Base-by-base conservation (phyloP, 2,329 filamentous ascomycete genomes). In the Penicillium sp. region DNA sequence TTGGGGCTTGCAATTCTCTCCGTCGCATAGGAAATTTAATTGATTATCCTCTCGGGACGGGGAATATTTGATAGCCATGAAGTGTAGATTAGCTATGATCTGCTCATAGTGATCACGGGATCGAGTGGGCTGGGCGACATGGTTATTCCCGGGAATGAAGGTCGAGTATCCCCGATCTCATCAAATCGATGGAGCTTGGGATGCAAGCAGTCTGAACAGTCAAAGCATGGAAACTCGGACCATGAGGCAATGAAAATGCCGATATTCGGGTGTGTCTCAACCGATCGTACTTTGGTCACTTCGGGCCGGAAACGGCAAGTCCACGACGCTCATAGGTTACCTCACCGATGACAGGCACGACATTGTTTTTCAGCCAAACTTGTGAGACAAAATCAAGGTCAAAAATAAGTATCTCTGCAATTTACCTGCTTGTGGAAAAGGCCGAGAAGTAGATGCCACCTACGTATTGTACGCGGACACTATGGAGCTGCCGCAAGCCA, bases 291-390 rank as follows among this genome's bases (percentile, higher is more conserved):
- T 52, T 39, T 5, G 10, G 15, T 28, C 17, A 14, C 34, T 39
- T 52, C 49, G 49, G 35, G 49, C 49, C 49, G 49, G 41, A 52
- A 52, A 52, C 49, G 49, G 49, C 35, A 41, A 17, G 42, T 17
- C 5, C 34, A 7, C 5, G 17, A 11, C 25, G 6, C 25, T 15
- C 10, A 8, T 25, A 8, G 10, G 5, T 41, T 20, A 1, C 11
- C 12, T 5, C n/a, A n/a, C 11, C 35, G 20, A 31, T 41, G 35
- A 52, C 49, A 38, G 39, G 37, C 49, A 38, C 37, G 17, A 41
- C 35, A 52, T 25, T 25, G 11, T 5, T n/a, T 10, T 4, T 14
- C 11, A n/a, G n/a, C 7, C 11, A 8, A 15, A n/a, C 12, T 39
- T 25, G 11, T 14, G 4, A 15, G n/a, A 6, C 12, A 51, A 22